Base-by-base conservation (phyloP, 2,329 filamentous ascomycete species). In the Aspergillus melleus region DNA sequence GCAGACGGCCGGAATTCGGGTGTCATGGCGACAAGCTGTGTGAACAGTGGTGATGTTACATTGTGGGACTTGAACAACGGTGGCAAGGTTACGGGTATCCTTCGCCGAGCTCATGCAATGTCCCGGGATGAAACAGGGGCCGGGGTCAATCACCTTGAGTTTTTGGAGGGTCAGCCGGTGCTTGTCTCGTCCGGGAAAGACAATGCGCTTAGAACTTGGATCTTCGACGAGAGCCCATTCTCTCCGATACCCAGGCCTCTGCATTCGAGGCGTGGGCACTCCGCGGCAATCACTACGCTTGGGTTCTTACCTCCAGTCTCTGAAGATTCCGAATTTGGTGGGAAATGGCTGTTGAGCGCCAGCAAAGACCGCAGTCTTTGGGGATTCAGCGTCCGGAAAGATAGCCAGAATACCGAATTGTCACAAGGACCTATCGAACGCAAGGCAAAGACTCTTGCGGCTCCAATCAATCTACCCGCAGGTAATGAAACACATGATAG, bases 41-140 rank as follows among this genome's bases (percentile, higher is more conserved):
- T 82, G 26, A 82, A 85, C 4, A 93, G 86, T 62, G 94, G 95
- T 36, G 95, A 99, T 74, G 86, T 99, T 49, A 96, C 91, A 0
- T 89, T 99, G 64, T 99, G 95, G 95, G 95, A 99, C 74, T 82
- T 99, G 58, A 97, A 97, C 72, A 84, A 90, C 42, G 92, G 92
- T 16, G 92, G 92, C 5, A 88, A 91, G 67, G 88, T 96, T 58
- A 91, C 90, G 78, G 93, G 95, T 52, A 86, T 96, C 12, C 82
- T 99, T 39, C 87, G 93, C 66, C 90, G 91, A 57, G 95, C 94
- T 0, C 95, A 99, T 74, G 91, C 92, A 58, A 67, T 72, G 26
- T 72, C 79, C n/a, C 76, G 74, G 22, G 65, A 69, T 49, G 83
- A 90, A 19, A 83, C 86, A 14, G 90, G 91, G 11, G 74, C 73